Evolutionary conservation across 1,139 yeast genomes (phyloP).

Genomic region (Hyphopichia burtonii): DNA sequence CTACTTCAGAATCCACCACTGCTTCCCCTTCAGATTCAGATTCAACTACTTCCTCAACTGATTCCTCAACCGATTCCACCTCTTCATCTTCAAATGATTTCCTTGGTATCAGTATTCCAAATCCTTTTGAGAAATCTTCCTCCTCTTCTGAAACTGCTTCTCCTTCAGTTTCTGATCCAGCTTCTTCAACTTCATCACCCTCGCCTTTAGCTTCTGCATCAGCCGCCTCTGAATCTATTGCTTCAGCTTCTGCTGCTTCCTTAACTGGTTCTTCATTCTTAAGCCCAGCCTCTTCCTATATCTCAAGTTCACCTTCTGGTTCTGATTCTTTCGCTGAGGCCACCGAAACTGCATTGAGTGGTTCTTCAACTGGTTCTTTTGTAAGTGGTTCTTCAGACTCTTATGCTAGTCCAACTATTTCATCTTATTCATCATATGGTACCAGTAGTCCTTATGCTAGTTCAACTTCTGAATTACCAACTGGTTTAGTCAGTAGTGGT

Average conservation of each 20-base stretch:
- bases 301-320: neutral
- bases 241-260: neutral
- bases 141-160: slow-evolving; percentile 1
- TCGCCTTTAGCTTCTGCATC: neutral
- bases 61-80: too few relatives aligned
- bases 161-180: neutral
- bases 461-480: neutral
- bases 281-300: neutral
- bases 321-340: neutral
- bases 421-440: neutral
- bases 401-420: slow-evolving; percentile 3
- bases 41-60: slow-evolving; percentile 5
- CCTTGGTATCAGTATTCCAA: slow-evolving; percentile 1
- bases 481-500: neutral
- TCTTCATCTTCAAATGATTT: neutral
- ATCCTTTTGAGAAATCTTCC: neutral
- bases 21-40: slow-evolving; percentile 2
- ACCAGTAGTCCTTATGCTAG: neutral
- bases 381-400: neutral
- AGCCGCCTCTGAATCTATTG: neutral
- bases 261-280: neutral
- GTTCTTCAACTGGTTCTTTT: neutral
- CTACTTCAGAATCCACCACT: slow-evolving; percentile 2
- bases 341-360: neutral
- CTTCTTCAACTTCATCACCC: neutral